Percentiles rank a stretch among this genome's conserved stretches.
Evolutionary conservation across 495 filamentous ascomycete genomes (phyloP).

Genomic region (Penicillium egyptiacum): DNA sequence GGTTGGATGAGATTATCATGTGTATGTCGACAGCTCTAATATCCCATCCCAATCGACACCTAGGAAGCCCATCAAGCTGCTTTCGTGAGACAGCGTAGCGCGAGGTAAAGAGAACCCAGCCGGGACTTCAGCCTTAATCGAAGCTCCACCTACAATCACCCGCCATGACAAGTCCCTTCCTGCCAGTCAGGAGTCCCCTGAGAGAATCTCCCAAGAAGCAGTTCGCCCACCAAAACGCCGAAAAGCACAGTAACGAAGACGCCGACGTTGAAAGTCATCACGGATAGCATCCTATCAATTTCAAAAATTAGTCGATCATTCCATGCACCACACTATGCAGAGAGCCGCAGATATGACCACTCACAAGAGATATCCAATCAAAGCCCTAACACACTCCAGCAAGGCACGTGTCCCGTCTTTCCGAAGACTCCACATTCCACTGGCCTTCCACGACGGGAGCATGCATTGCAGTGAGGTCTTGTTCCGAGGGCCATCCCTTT

Average conservation of each 20-base stretch:
- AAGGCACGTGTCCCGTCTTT: conserved; percentile 12
- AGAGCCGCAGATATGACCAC: conserved; percentile 1
- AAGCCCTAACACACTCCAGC: conserved; percentile 14
- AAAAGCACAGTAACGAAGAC: conserved; percentile 17
- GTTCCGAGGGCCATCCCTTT: background rate
- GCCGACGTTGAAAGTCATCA: conserved; percentile 27
- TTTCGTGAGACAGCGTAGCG: background rate
- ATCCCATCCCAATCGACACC: background rate
- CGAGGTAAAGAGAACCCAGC: background rate
- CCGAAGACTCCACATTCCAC: conserved; percentile 12
- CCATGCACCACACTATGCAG: background rate
- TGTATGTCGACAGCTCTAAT: background rate
- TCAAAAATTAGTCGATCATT: background rate
- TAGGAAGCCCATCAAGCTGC: background rate
- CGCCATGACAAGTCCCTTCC: conserved; percentile 14
- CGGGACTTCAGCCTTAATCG: background rate
- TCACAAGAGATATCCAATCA: conserved; percentile 21
- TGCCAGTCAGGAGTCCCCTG: conserved; percentile 13
- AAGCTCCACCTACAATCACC: background rate
- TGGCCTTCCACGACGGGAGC: conserved; percentile 11
- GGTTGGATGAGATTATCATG: too few relatives aligned
- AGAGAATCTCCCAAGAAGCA: conserved; percentile 16
- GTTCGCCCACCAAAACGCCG: conserved; percentile 18
- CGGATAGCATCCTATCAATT: conserved; percentile 19
- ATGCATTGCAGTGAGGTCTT: background rate